Evolutionary conservation across 352 stramenopile genomes (phyloP).

Genomic region (Blastocystis sp.): DNA sequence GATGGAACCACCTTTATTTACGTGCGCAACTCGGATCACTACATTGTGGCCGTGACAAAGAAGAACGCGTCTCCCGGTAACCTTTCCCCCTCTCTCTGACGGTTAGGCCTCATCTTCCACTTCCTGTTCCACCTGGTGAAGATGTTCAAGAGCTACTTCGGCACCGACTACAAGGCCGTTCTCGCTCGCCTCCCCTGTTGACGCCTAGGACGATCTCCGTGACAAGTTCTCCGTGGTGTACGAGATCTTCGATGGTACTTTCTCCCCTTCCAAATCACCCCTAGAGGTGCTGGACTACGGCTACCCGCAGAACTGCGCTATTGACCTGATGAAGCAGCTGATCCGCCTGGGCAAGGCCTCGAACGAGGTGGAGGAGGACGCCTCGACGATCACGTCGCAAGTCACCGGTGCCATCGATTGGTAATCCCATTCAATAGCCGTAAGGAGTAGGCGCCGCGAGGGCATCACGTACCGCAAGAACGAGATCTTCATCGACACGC

Average conservation of each 20-base stretch:
- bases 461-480: slow-evolving; percentile 96
- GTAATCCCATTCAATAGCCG: background rate
- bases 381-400: slow-evolving; percentile 84
- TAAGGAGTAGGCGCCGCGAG: slow-evolving; percentile 82
- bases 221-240: slow-evolving; percentile 98
- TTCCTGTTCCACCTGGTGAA: slow-evolving; percentile 71
- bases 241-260: slow-evolving; percentile 87
- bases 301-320: slow-evolving; percentile 94
- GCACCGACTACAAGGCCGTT: slow-evolving; percentile 68
- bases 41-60: slow-evolving; percentile 91
- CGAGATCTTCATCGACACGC: slow-evolving; percentile 90
- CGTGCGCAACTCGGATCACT: slow-evolving; percentile 91
- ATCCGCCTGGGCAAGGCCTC: slow-evolving; percentile 75
- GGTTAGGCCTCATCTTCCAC: slow-evolving; percentile 69
- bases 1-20: slow-evolving; percentile 95
- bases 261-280: slow-evolving; percentile 6
- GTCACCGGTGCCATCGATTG: slow-evolving; percentile 71
- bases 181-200: slow-evolving; percentile 71
- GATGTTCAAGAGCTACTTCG: slow-evolving; percentile 71
- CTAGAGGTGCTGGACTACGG: slow-evolving; percentile 96
- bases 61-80: slow-evolving; percentile 88
- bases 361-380: slow-evolving; percentile 77
- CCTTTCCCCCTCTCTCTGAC: slow-evolving; percentile 14
- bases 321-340: slow-evolving; percentile 90
- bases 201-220: slow-evolving; percentile 91